These are phyloP conservation scores for Nicotiana otophora DNA, from an alignment of 257 asterid species.

Conservation along the genomic window DNA sequence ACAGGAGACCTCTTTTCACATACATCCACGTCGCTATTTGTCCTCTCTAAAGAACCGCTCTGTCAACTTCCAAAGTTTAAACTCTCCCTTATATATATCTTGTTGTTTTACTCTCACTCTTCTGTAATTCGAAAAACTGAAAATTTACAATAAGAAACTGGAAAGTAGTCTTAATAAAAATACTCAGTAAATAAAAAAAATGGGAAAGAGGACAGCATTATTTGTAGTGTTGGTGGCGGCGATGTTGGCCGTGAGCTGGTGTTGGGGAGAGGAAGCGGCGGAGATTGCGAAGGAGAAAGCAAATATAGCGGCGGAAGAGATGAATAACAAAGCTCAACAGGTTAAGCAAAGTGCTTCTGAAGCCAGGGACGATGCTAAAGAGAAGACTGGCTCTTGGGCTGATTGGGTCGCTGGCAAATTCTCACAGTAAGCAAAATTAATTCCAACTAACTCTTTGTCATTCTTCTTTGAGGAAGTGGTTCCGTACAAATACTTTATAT, in stretches of 20 bases:
- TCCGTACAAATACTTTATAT: too few species aligned
- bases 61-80: neutral
- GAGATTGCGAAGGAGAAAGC: constrained; percentile 6
- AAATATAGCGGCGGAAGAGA: constrained; percentile 1
- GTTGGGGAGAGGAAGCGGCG: constrained; percentile 21
- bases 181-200: neutral
- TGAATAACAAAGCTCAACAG: neutral
- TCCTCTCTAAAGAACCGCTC: neutral
- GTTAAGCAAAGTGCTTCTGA: constrained; percentile 6
- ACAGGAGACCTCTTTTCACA: neutral
- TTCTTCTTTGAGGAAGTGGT: too few species aligned
- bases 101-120: neutral
- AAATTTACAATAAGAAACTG: neutral
- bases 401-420: constrained; percentile 43
- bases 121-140: neutral
- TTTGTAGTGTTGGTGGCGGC: constrained; percentile 10
- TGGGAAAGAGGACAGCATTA: constrained; percentile 17
- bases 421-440: constrained; percentile 30
- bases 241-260: neutral
- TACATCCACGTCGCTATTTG: neutral
- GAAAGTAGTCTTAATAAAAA: neutral
- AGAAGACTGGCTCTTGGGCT: constrained; percentile 37
- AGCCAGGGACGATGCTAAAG: constrained; percentile 24
- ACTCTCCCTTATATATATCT: neutral
- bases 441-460: neutral